Base-by-base conservation (phyloP, 2,329 filamentous ascomycete species). In the Chrysosporium queenslandicum region DNA sequence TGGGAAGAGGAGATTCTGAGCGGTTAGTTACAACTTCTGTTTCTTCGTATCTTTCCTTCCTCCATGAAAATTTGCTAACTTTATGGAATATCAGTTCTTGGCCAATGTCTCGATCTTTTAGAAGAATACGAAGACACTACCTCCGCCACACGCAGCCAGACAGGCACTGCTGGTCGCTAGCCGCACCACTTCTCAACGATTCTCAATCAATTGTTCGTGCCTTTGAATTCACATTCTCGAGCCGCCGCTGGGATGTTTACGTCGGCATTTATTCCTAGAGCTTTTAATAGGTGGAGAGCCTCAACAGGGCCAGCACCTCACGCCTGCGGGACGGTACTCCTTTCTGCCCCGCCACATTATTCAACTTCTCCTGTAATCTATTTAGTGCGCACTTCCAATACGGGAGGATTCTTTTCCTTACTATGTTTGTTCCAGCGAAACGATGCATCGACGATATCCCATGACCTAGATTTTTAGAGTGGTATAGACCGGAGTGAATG, bases 1-100 rank as follows among this genome's bases (percentile, higher is more conserved):
- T 94, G 88, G 80, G 92, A 97, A 69, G 90, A 97, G 65, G 82
- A 87, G 64, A 96, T 97, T 60, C 80, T 92, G 60, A 79, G 80
- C 54, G 78, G 90, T 95, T 74, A 70, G 86, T 16, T 18, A 18
- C n/a, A 16, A 34, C 12, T 12, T 34, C 32, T 34, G 43, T 21
- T 45, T 47, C 14, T 29, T 18, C 16, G 41, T 43, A 30, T 34
- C 32, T 21, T 50, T 48, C 36, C 43, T 12, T 21, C 37, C 48
- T 8, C 16, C 25, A 11, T 25, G 16, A 9, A 3, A 7, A 3
- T 23, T 47, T 32, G 8, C 16, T 48, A 21, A 30, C 14, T 14
- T 45, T 42, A 21, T 20, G 14, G 18, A 14, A 34, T 30, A 39
- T n/a, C n/a, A 58, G 56, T 58, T 21, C 41, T 58, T 9, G 40